Conservation (phyloP, 2,329 filamentous ascomycete species). For the Venturia effusa region DNA sequence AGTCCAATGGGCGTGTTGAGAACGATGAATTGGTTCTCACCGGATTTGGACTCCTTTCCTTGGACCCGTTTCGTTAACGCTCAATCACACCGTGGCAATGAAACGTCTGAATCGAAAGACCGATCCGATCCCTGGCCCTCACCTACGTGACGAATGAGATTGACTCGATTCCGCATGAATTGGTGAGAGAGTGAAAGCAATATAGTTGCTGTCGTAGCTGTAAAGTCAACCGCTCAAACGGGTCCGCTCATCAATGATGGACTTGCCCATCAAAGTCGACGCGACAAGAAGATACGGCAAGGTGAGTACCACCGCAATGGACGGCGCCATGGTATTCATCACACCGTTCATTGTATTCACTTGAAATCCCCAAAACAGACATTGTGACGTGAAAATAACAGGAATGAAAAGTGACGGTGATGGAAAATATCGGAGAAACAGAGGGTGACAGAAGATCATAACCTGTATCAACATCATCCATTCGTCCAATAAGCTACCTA, state of each 20-base stretch:
- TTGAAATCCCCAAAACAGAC: background rate
- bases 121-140: too few species aligned
- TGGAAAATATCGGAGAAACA: background rate
- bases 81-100: background rate
- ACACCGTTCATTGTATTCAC: background rate
- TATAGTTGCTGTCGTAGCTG: too few species aligned
- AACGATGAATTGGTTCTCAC: background rate
- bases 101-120: background rate
- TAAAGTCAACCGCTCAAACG: too few species aligned
- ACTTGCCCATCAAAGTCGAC: background rate
- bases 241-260: too few species aligned
- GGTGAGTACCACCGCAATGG: too few species aligned
- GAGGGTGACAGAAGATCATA: background rate
- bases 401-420: background rate
- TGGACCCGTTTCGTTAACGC: background rate
- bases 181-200: too few species aligned
- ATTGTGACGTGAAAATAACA: background rate
- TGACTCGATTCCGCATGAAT: too few species aligned
- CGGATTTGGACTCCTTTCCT: background rate
- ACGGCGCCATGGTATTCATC: background rate
- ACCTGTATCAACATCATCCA: background rate
- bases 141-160: too few species aligned
- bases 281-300: background rate
- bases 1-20: background rate
- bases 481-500: slow-evolving; percentile 1